phyloP scores from a whole-genome alignment of 805 yeast genomes.

The Yarrowia sp. region DNA sequence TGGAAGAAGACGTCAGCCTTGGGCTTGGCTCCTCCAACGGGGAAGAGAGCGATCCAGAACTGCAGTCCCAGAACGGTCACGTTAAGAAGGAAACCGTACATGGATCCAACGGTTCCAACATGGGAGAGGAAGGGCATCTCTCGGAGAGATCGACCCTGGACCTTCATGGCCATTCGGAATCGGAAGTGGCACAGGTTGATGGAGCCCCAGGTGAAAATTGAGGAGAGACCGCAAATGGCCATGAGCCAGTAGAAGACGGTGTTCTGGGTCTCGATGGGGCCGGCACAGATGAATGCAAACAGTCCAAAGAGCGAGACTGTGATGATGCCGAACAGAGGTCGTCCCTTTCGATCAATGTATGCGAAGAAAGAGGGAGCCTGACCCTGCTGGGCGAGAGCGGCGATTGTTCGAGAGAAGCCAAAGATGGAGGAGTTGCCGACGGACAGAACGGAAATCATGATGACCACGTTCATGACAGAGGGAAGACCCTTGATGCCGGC shows the following conservation, averaged over 20 bases:
- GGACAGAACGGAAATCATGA: constrained; percentile 59
- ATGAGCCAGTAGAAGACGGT: constrained; percentile 62
- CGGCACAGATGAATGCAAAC: constrained; percentile 57
- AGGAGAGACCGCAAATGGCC: constrained; percentile 59
- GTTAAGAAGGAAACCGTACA: constrained; percentile 55
- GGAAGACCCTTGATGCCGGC: constrained; percentile 64
- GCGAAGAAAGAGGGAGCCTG: constrained; percentile 56
- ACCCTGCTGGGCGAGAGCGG: constrained; percentile 60
- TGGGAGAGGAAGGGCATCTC: constrained; percentile 61
- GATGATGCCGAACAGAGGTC: constrained; percentile 64
- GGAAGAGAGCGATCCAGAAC: constrained; percentile 73
- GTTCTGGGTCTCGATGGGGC: constrained; percentile 48
- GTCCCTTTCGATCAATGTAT: constrained; percentile 66
- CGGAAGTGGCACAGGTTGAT: constrained; percentile 59
- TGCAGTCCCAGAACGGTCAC: constrained; percentile 60
- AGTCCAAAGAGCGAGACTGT: constrained; percentile 47
- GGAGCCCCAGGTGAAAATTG: constrained; percentile 62
- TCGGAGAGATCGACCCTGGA: constrained; percentile 57
- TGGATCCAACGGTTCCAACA: constrained; percentile 62
- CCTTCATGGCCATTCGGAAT: constrained; percentile 58
- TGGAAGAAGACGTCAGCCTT: constrained; percentile 48
- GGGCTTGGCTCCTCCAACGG: constrained; percentile 55
- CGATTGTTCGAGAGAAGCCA: constrained; percentile 63
- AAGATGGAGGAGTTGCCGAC: constrained; percentile 69
- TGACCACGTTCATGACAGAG: constrained; percentile 63